Percentiles rank a stretch among this genome's conserved stretches.
Conservation (phyloP, 306 rosid genomes). For the Begonia peltatifolia region DNA sequence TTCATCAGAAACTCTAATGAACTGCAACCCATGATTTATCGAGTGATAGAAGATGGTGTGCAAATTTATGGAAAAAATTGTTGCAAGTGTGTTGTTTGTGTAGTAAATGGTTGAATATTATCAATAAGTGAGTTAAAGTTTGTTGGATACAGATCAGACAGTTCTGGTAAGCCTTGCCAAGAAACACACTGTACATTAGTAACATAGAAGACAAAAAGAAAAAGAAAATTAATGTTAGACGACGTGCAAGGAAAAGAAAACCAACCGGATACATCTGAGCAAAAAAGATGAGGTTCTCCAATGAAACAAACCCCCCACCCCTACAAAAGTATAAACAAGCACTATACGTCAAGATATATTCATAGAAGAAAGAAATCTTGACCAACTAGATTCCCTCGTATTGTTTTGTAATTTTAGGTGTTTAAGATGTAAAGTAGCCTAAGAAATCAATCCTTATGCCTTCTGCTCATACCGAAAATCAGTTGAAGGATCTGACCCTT, state of each 20-base stretch:
- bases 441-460: neutral
- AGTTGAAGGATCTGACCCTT: conserved; percentile 92
- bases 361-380: neutral
- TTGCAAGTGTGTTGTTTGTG: too few relatives aligned
- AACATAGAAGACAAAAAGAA: neutral
- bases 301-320: conserved; percentile 89
- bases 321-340: conserved; percentile 27
- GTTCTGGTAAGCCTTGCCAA: too few relatives aligned
- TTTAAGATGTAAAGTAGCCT: neutral
- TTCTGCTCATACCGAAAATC: conserved; percentile 68
- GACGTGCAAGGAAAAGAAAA: conserved; percentile 13
- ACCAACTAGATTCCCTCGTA: too few relatives aligned
- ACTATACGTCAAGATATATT: conserved; percentile 2
- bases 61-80: too few relatives aligned
- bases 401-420: too few relatives aligned
- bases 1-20: too few relatives aligned
- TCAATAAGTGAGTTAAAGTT: too few relatives aligned
- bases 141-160: too few relatives aligned
- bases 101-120: too few relatives aligned
- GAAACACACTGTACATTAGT: neutral
- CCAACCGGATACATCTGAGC: conserved; percentile 71
- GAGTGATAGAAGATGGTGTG: too few relatives aligned
- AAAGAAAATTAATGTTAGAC: too few relatives aligned
- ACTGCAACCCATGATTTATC: too few relatives aligned
- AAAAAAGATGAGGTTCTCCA: conserved; percentile 90